These are phyloP conservation scores for Geranomyces variabilis DNA, from an alignment of 192 early-diverging fungal genomes.

Conservation along the genomic window DNA sequence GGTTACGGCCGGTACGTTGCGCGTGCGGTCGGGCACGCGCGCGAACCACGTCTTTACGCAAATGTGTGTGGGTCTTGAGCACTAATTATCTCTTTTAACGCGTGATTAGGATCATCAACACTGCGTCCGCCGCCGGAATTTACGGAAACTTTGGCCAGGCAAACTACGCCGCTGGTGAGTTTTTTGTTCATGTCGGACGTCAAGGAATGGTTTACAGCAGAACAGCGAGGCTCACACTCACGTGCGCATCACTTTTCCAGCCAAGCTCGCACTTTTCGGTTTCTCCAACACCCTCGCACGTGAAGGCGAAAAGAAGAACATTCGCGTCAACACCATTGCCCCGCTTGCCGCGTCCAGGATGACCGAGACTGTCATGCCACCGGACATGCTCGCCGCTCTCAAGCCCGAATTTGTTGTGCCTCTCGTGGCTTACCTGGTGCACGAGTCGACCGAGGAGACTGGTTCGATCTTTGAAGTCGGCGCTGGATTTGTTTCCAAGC, in stretches of 20 bases:
- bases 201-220: neutral
- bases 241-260: constrained; percentile 33
- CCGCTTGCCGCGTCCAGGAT: constrained; percentile 96
- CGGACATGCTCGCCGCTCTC: constrained; percentile 91
- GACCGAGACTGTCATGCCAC: constrained; percentile 90
- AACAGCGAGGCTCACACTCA: neutral
- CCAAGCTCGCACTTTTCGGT: constrained; percentile 92
- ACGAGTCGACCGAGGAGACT: constrained; percentile 75
- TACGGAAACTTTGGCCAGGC: constrained; percentile 99
- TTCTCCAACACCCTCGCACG: constrained; percentile 89
- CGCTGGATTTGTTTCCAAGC: constrained; percentile 90
- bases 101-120: constrained; percentile 84
- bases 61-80: neutral
- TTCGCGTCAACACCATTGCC: constrained; percentile 91
- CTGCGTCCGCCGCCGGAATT: constrained; percentile 95
- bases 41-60: no score
- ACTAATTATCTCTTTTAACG: no score
- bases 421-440: constrained; percentile 86
- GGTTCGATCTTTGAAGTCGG: constrained; percentile 96
- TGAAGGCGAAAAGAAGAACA: constrained; percentile 95
- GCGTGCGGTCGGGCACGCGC: no score
- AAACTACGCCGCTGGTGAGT: constrained; percentile 78
- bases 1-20: constrained; percentile 82
- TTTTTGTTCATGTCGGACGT: constrained; percentile 7
- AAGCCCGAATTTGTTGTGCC: constrained; percentile 98